A percentile compares a stretch with the other conserved stretches of the same genome.
Evolutionary conservation across 495 filamentous ascomycete species (phyloP).

Genomic region (Astrocystis sublimbata): DNA sequence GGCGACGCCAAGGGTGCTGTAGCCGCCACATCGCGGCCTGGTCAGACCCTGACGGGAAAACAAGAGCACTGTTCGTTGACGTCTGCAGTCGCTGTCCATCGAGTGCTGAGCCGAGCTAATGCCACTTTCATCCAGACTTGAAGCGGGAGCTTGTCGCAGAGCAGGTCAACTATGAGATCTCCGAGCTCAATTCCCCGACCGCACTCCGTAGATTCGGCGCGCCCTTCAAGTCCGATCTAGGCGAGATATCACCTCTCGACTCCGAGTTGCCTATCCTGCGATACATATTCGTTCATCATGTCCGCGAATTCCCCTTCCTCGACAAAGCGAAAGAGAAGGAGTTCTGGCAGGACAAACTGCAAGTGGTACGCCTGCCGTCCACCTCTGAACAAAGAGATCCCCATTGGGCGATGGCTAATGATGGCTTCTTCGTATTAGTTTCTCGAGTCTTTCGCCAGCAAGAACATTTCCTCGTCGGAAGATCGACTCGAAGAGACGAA

Average conservation of each 20-base stretch:
- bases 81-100: background rate
- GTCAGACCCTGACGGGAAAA: conserved; percentile 75
- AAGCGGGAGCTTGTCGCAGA: conserved; percentile 92
- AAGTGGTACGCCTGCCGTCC: conserved; percentile 89
- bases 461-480: conserved; percentile 94
- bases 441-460: conserved; percentile 95
- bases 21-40: conserved; percentile 24
- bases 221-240: conserved; percentile 87
- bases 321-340: conserved; percentile 96
- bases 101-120: conserved; percentile 29
- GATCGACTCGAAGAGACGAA: conserved; percentile 96
- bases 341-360: conserved; percentile 98
- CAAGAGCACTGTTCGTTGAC: conserved; percentile 87
- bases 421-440: conserved; percentile 59
- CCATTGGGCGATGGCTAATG: conserved; percentile 16
- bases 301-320: conserved; percentile 96
- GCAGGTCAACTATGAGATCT: conserved; percentile 86
- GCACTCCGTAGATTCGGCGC: conserved; percentile 94
- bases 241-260: conserved; percentile 90
- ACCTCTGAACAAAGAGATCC: background rate
- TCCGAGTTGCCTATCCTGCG: conserved; percentile 91
- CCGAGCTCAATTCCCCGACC: conserved; percentile 89
- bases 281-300: conserved; percentile 97
- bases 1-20: background rate
- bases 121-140: conserved; percentile 63